Conservation (phyloP, 169 alveolate genomes). For the Cryptosporidium tyzzeri region DNA sequence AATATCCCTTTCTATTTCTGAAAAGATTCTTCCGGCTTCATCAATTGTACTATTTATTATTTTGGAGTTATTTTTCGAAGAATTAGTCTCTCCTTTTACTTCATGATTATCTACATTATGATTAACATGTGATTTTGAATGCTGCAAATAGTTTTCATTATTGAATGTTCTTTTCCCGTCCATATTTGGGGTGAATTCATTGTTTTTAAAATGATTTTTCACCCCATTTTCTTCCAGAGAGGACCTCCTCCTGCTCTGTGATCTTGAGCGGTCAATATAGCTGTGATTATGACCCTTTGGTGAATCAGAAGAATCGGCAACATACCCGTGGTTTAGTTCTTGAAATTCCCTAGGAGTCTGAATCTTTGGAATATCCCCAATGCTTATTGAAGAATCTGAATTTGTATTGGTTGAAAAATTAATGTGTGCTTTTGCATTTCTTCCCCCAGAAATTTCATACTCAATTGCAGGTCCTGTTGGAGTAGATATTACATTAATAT, state of each 20-base stretch:
- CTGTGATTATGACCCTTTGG: not conserved
- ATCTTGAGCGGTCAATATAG: not conserved
- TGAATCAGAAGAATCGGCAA: not conserved
- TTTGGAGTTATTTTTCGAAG: not conserved
- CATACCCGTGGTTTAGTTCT: not conserved
- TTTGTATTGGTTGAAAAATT: slow-evolving; percentile 33
- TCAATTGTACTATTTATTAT: slow-evolving; percentile 6
- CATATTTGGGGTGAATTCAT: not conserved
- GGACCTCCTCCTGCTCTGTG: slow-evolving; percentile 42
- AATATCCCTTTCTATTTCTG: slow-evolving; percentile 6
- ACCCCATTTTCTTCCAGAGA: slow-evolving; percentile 2
- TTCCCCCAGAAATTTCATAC: slow-evolving; percentile 67
- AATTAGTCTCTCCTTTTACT: not conserved
- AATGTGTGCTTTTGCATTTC: slow-evolving; percentile 72
- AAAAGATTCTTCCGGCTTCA: slow-evolving; percentile 10
- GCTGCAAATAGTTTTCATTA: not conserved
- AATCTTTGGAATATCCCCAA: slow-evolving; percentile 49
- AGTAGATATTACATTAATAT: slow-evolving; percentile 66
- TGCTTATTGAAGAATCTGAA: slow-evolving; percentile 10
- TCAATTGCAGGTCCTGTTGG: slow-evolving; percentile 76
- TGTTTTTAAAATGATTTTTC: not conserved
- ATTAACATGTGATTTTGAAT: not conserved
- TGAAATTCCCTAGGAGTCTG: slow-evolving; percentile 29
- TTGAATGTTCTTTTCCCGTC: not conserved
- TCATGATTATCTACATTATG: not conserved